Evolutionary conservation across 2,329 filamentous ascomycete species (phyloP).

Genomic region (Lojkania enalia): DNA sequence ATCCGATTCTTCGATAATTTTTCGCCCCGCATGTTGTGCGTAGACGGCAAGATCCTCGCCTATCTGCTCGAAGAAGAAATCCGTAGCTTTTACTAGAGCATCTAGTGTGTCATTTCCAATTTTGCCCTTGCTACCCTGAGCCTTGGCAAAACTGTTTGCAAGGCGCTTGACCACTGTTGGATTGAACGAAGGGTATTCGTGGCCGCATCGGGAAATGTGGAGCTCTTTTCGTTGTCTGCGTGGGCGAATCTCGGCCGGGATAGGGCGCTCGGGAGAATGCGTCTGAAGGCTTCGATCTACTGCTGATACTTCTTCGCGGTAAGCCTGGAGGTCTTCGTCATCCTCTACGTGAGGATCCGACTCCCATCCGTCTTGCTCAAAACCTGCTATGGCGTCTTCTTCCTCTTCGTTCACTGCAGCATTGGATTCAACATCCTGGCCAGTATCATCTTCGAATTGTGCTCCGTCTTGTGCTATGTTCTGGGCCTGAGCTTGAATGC

Average conservation of each 20-base stretch:
- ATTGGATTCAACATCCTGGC: not conserved
- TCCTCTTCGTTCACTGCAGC: not conserved
- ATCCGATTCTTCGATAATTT: slow-evolving; percentile 84
- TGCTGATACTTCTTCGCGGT: slow-evolving; percentile 40
- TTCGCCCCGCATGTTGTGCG: slow-evolving; percentile 78
- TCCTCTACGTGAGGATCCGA: slow-evolving; percentile 25
- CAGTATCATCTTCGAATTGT: slow-evolving; percentile 36
- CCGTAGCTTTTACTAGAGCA: slow-evolving; percentile 77
- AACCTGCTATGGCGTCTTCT: slow-evolving; percentile 16
- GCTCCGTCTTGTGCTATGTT: slow-evolving; percentile 22
- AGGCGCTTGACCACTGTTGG: slow-evolving; percentile 71
- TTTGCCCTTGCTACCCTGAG: slow-evolving; percentile 67
- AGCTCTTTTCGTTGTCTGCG: slow-evolving; percentile 53
- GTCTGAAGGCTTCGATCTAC: slow-evolving; percentile 39
- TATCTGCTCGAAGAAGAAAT: slow-evolving; percentile 91
- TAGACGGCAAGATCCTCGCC: slow-evolving; percentile 79
- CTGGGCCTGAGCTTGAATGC: slow-evolving; percentile 27
- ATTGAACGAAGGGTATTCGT: slow-evolving; percentile 76
- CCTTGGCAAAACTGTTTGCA: slow-evolving; percentile 70
- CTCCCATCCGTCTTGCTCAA: slow-evolving; percentile 35
- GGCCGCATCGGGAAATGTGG: slow-evolving; percentile 69
- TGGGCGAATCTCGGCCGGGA: slow-evolving; percentile 15
- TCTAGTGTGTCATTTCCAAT: slow-evolving; percentile 74
- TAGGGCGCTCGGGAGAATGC: slow-evolving; percentile 25
- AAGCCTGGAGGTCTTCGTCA: slow-evolving; percentile 36